Base-by-base conservation (phyloP, 495 filamentous ascomycete species). In the Talaromyces liani region DNA sequence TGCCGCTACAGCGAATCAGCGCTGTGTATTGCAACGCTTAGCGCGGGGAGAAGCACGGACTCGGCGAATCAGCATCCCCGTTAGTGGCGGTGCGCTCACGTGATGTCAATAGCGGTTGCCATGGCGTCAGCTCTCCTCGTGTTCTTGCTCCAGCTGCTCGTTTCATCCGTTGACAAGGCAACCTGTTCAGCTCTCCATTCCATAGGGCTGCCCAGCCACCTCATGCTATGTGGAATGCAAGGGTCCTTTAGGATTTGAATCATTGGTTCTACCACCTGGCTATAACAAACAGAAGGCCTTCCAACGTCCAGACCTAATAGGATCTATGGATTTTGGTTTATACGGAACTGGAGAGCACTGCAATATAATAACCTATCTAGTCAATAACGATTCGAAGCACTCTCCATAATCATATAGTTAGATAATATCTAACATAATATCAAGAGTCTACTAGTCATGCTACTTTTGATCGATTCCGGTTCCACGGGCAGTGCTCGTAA, bases 21-120 rank as follows among this genome's bases (percentile, higher is more conserved):
- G 7, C 29, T n/a, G 29, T 18, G 0, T 10, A 7, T 31, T 14
- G 3, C 5, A 8, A 4, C 10, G 22, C 24, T 51, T 62, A 62
- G 60, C 60, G 60, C 60, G 60, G 24, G 41, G 41, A 25, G n/a
- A 16, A 29, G 36, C n/a, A 16, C 34, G 20, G 33, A 39, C 25
- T 16, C 27, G 27, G 9, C 53, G 22, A 56, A 56, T 58, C 56
- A 31, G n/a, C 56, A 33, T 58, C 1, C 51, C 51, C 22, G 22
- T 24, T 20, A 14, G 51, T 29, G 51, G 51, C 51, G 51, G 22
- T 2, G 39, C 12, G 18, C 41, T 51, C 60, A 62, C 60, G 60
- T 62, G 60, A 62, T 8, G 47, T 34, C 54, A 62, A 62, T 27
- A 62, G 41, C 45, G 60, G 60, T 62, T 62, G 60, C 39, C 27